Evolutionary conservation across 805 yeast genomes (phyloP).

Genomic region (Debaryomyces tyrocola): DNA sequence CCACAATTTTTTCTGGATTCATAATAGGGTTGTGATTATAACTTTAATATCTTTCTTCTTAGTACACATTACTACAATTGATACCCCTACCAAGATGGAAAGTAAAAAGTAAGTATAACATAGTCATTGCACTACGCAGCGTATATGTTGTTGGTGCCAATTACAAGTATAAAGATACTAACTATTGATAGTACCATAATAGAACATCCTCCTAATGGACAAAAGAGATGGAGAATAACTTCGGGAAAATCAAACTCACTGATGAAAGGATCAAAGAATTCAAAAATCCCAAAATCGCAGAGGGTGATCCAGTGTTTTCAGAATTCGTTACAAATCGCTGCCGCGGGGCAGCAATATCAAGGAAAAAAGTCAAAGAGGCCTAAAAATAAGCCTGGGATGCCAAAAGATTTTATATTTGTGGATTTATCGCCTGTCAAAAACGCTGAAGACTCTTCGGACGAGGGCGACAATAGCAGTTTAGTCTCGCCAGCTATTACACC

Average conservation of each 20-base stretch:
- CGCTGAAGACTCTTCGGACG: conserved; percentile 16
- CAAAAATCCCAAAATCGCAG: conserved; percentile 11
- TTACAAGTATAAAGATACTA: not conserved
- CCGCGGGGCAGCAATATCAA: conserved; percentile 35
- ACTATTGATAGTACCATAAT: not conserved
- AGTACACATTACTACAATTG: not conserved
- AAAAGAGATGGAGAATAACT: conserved; percentile 46
- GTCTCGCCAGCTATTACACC: conserved; percentile 1
- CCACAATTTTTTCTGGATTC: not conserved
- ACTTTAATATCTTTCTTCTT: conserved; percentile 1
- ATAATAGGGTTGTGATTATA: not conserved
- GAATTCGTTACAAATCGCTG: conserved; percentile 42
- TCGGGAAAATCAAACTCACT: conserved; percentile 16
- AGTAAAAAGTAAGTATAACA: conserved; percentile 4
- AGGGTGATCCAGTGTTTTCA: conserved; percentile 38
- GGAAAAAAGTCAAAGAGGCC: conserved; percentile 42
- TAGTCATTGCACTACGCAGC: no score
- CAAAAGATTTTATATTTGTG: conserved; percentile 46
- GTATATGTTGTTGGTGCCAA: no score
- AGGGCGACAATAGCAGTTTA: conserved; percentile 5
- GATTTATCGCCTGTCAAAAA: conserved; percentile 43
- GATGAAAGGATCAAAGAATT: conserved; percentile 4
- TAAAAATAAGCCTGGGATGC: conserved; percentile 44
- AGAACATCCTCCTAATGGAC: conserved; percentile 45
- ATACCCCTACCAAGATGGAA: conserved; percentile 7